Conservation (phyloP, 2,329 filamentous ascomycete species). For the Volutella citrinella region DNA sequence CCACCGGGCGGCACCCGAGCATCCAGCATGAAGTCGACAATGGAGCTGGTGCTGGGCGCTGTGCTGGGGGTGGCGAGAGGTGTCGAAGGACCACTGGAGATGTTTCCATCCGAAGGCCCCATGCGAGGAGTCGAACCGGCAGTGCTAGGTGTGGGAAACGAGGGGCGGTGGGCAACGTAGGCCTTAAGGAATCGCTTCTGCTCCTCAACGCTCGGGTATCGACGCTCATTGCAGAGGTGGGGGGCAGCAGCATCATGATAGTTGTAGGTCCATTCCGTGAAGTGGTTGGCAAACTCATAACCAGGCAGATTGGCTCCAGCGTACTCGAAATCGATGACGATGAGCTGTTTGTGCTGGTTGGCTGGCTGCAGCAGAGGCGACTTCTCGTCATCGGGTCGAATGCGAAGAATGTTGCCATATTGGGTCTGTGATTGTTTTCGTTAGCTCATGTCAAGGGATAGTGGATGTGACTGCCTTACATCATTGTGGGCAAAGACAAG, state of each 20-base stretch:
- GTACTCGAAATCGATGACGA: slow-evolving; percentile 99
- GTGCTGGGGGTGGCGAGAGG: slow-evolving; percentile 35
- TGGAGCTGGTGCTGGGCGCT: slow-evolving; percentile 52
- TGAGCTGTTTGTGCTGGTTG: slow-evolving; percentile 92
- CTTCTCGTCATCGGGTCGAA: slow-evolving; percentile 64
- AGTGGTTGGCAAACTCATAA: slow-evolving; percentile 95
- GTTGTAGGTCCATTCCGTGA: slow-evolving; percentile 97
- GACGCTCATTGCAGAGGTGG: slow-evolving; percentile 63
- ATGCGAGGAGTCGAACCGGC: slow-evolving; percentile 51
- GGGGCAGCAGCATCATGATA: slow-evolving; percentile 73
- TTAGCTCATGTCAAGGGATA: slow-evolving; percentile 7
- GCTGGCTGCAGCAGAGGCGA: slow-evolving; percentile 85
- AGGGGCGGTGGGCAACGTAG: slow-evolving; percentile 79
- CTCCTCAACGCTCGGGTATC: slow-evolving; percentile 77
- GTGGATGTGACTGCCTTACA: slow-evolving; percentile 50
- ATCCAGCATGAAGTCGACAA: slow-evolving; percentile 79
- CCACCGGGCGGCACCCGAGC: slow-evolving; percentile 56
- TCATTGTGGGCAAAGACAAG: slow-evolving; percentile 98
- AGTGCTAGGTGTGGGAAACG: slow-evolving; percentile 52
- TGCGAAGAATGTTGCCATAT: slow-evolving; percentile 93
- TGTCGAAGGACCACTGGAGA: slow-evolving; percentile 24
- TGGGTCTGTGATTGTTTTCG: slow-evolving; percentile 63
- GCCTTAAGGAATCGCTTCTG: slow-evolving; percentile 82
- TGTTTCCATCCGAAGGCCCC: slow-evolving; percentile 40
- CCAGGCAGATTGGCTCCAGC: slow-evolving; percentile 84